phyloP scores from a whole-genome alignment of 345 rosid genomes.

The Ricinus communis region DNA sequence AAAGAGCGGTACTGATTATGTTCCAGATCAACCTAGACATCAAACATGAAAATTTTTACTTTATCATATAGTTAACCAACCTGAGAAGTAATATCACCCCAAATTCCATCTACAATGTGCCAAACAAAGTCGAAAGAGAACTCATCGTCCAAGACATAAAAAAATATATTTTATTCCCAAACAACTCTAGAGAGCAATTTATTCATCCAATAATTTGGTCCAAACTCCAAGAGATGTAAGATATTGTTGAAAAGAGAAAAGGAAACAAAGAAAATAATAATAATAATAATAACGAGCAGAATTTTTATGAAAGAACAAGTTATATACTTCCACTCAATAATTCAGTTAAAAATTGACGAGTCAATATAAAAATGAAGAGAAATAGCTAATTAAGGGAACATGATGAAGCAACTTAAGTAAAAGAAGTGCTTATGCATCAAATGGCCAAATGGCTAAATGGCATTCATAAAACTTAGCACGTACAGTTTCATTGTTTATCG shows the following conservation, averaged over 20 bases:
- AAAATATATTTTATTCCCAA: not conserved
- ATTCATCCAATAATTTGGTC: not conserved
- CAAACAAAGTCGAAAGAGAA: not conserved
- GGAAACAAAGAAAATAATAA: not conserved
- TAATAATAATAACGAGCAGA: not conserved
- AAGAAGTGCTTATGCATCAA: not conserved
- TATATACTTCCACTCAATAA: not conserved
- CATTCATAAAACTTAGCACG: not conserved
- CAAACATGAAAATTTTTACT: not conserved
- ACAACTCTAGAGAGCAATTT: not conserved
- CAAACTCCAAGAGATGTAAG: not conserved
- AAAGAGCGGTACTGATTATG: slow-evolving; percentile 95
- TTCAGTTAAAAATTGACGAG: not conserved
- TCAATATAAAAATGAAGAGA: not conserved
- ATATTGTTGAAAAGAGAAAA: not conserved
- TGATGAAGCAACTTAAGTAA: not conserved
- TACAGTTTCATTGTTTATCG: not conserved
- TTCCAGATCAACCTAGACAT: slow-evolving; percentile 85
- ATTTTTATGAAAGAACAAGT: not conserved
- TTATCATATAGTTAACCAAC: not conserved
- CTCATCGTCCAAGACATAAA: not conserved
- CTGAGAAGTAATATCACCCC: not conserved
- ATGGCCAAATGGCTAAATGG: not conserved
- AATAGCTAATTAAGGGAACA: not conserved
- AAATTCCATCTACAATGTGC: not conserved